These are phyloP conservation scores for Fraxinus americana DNA, from an alignment of 257 asterid species.

Conservation along the genomic window DNA sequence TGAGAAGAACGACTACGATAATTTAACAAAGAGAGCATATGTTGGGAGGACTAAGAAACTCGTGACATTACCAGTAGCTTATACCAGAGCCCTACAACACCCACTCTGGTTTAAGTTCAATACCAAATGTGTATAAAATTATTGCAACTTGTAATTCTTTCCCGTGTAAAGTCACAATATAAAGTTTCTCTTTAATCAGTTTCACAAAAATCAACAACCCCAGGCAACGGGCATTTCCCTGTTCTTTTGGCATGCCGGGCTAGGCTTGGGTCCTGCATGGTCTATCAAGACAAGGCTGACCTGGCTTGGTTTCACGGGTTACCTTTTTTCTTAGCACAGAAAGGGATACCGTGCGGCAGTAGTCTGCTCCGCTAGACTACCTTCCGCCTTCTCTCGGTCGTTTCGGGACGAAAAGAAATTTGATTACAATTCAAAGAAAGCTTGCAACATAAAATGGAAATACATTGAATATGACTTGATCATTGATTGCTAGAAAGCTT, in stretches of 20 bases:
- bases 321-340: too few relatives aligned
- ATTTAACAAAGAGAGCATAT: conserved; percentile 73
- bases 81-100: conserved; percentile 47
- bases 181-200: not conserved
- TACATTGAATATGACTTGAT: too few relatives aligned
- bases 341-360: too few relatives aligned
- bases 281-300: too few relatives aligned
- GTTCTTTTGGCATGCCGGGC: not conserved
- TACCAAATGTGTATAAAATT: not conserved
- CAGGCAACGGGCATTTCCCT: not conserved
- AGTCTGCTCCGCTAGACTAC: too few relatives aligned
- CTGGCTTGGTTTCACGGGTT: too few relatives aligned
- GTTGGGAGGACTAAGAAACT: conserved; percentile 68
- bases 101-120: conserved; percentile 15
- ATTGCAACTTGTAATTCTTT: not conserved
- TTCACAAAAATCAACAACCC: not conserved
- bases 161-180: not conserved
- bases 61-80: conserved; percentile 67
- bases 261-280: too few relatives aligned
- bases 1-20: conserved; percentile 68
- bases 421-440: too few relatives aligned
- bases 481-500: too few relatives aligned
- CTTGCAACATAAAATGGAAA: too few relatives aligned
- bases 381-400: too few relatives aligned
- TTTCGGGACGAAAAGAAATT: too few relatives aligned